A percentile compares a stretch with the other conserved stretches of the same genome.
Evolutionary conservation across 1,284 basidiomycete species (phyloP).

Genomic region (Malassezia caprae): DNA sequence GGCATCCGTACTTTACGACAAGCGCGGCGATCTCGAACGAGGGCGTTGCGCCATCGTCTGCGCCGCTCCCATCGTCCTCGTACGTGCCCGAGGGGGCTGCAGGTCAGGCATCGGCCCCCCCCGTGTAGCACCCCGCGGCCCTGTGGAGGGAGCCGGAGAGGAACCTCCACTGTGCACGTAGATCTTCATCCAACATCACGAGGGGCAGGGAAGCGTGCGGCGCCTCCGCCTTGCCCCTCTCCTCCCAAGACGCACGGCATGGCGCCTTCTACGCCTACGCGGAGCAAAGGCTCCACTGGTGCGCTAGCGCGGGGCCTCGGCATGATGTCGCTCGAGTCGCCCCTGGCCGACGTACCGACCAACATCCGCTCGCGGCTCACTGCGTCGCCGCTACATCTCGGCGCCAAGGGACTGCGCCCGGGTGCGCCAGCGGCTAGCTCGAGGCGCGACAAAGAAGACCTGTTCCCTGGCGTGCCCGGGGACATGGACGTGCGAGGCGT

Average conservation of each 20-base stretch:
- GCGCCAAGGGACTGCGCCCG: neutral
- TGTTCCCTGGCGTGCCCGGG: slow-evolving; percentile 16
- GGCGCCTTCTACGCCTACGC: slow-evolving; percentile 14
- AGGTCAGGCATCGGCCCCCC: neutral
- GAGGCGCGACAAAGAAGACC: slow-evolving; percentile 26
- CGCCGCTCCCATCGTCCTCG: neutral
- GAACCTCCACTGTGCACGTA: neutral
- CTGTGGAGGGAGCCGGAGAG: no score
- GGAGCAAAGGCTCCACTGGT: slow-evolving; percentile 2
- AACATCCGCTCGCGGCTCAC: slow-evolving; percentile 26
- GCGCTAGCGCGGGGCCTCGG: slow-evolving; percentile 10
- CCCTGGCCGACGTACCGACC: slow-evolving; percentile 27
- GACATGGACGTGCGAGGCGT: slow-evolving; percentile 19
- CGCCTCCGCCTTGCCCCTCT: neutral
- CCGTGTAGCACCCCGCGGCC: neutral
- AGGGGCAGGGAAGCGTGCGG: neutral
- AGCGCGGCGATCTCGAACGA: slow-evolving; percentile 26
- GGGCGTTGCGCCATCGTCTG: neutral
- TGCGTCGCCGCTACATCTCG: slow-evolving; percentile 15
- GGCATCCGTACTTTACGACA: slow-evolving; percentile 77
- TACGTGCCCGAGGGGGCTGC: neutral
- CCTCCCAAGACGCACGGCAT: neutral
- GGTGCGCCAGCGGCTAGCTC: neutral
- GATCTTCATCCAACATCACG: neutral
- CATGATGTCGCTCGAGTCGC: slow-evolving; percentile 21